Evolutionary conservation across 306 rosid species (phyloP).

Genomic region (Gastrolobium villosum): DNA sequence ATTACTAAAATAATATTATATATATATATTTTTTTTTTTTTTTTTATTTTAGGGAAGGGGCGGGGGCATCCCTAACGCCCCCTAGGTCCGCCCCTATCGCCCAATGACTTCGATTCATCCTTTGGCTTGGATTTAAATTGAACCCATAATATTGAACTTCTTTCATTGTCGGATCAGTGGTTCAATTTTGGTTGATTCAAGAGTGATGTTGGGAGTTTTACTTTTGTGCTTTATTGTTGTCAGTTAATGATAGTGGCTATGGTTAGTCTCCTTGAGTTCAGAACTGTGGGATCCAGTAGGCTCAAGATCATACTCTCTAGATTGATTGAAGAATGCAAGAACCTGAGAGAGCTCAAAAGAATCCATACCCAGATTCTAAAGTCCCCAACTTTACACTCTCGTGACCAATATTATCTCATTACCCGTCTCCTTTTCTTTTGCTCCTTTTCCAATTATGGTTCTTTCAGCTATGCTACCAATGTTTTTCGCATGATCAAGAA

Average conservation of each 20-base stretch:
- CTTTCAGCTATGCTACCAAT: slow-evolving; percentile 63
- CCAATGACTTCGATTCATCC: background rate
- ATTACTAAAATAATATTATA: no score
- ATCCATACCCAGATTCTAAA: slow-evolving; percentile 73
- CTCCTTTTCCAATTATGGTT: slow-evolving; percentile 66
- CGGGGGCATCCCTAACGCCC: no score
- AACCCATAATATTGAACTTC: background rate
- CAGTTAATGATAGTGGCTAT: background rate
- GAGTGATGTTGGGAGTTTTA: background rate
- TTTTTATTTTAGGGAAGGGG: no score
- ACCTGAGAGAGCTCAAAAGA: slow-evolving; percentile 65
- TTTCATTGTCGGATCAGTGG: background rate
- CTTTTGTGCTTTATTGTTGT: background rate
- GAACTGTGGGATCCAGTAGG: slow-evolving; percentile 47
- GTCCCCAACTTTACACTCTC: slow-evolving; percentile 51
- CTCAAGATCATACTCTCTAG: slow-evolving; percentile 53
- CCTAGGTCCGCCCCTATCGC: no score
- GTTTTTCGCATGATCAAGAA: slow-evolving; percentile 62
- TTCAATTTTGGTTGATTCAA: slow-evolving; percentile 9
- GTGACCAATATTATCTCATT: slow-evolving; percentile 58
- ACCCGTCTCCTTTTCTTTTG: slow-evolving; percentile 76
- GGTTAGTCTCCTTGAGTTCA: slow-evolving; percentile 18
- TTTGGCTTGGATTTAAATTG: background rate
- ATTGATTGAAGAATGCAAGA: slow-evolving; percentile 66
- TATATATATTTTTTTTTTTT: no score